These are phyloP conservation scores for Saccharomyces hybrid DNA, from an alignment of 1,139 yeast species.

Conservation along the genomic window DNA sequence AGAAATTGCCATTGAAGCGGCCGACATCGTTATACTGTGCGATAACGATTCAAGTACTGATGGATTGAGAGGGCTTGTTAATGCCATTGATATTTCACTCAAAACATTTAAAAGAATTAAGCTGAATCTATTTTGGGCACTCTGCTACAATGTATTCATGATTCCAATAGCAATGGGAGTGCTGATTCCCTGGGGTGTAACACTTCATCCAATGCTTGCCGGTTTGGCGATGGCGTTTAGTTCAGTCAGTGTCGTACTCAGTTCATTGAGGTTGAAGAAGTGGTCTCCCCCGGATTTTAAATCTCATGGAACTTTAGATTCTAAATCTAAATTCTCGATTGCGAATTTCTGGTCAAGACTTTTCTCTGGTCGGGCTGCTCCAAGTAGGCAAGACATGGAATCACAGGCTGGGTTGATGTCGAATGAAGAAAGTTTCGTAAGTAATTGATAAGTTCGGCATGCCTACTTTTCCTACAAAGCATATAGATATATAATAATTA, in stretches of 20 bases:
- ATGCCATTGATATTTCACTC: slow-evolving; percentile 66
- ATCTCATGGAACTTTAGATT: background rate
- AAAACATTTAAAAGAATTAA: slow-evolving; percentile 70
- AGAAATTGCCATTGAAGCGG: slow-evolving; percentile 93
- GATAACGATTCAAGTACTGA: slow-evolving; percentile 24
- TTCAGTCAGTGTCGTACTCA: slow-evolving; percentile 79
- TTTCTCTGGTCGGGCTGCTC: background rate
- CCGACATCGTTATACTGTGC: slow-evolving; percentile 74
- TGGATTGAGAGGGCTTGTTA: slow-evolving; percentile 57
- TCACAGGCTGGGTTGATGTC: slow-evolving; percentile 5
- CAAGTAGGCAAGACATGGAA: slow-evolving; percentile 6
- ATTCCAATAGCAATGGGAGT: slow-evolving; percentile 95
- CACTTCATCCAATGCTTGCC: slow-evolving; percentile 82
- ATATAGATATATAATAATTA: background rate
- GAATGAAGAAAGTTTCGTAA: background rate
- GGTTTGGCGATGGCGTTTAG: slow-evolving; percentile 93
- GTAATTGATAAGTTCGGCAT: background rate
- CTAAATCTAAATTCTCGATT: background rate
- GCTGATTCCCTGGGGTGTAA: slow-evolving; percentile 67
- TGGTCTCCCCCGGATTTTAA: slow-evolving; percentile 45
- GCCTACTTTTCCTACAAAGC: background rate
- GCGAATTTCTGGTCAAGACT: background rate
- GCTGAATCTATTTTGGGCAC: slow-evolving; percentile 78
- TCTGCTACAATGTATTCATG: slow-evolving; percentile 77
- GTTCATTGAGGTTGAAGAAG: slow-evolving; percentile 61